These are phyloP conservation scores for Chlorokybus atmophyticus DNA, from an alignment of 139 green algal species.

Conservation along the genomic window DNA sequence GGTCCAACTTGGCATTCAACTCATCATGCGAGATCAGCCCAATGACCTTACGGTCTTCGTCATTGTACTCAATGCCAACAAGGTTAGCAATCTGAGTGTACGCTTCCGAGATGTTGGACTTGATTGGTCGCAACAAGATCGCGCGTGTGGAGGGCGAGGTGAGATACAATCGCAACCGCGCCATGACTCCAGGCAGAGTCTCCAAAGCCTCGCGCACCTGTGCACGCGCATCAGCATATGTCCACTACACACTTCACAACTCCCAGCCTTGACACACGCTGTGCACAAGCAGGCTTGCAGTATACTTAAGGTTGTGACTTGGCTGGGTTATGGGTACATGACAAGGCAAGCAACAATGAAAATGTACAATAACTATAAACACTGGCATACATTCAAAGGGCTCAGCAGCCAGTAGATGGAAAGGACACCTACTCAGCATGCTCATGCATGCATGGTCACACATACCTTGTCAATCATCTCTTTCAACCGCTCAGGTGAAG, in stretches of 20 bases:
- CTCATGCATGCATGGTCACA: no score
- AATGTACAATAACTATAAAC: no score
- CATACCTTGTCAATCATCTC: conserved; percentile 51
- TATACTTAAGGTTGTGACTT: background rate
- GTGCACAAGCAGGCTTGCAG: no score
- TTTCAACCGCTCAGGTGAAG: conserved; percentile 51
- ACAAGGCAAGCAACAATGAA: background rate
- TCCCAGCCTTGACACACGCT: no score
- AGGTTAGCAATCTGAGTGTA: conserved; percentile 70
- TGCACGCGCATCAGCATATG: no score
- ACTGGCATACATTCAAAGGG: no score
- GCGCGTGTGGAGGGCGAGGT: conserved; percentile 51
- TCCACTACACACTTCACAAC: no score
- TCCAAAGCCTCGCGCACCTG: conserved; percentile 59
- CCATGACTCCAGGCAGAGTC: conserved; percentile 44
- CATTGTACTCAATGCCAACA: conserved; percentile 51
- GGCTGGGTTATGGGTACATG: background rate
- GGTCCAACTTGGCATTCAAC: background rate
- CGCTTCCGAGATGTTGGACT: conserved; percentile 79
- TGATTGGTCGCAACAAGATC: conserved; percentile 78
- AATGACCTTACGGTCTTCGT: conserved; percentile 32
- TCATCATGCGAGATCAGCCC: background rate
- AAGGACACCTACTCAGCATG: no score
- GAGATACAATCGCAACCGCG: conserved; percentile 73
- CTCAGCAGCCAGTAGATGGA: no score